phyloP scores from a whole-genome alignment of 371 early-diverging fungal species.

The Mortierella sp. region DNA sequence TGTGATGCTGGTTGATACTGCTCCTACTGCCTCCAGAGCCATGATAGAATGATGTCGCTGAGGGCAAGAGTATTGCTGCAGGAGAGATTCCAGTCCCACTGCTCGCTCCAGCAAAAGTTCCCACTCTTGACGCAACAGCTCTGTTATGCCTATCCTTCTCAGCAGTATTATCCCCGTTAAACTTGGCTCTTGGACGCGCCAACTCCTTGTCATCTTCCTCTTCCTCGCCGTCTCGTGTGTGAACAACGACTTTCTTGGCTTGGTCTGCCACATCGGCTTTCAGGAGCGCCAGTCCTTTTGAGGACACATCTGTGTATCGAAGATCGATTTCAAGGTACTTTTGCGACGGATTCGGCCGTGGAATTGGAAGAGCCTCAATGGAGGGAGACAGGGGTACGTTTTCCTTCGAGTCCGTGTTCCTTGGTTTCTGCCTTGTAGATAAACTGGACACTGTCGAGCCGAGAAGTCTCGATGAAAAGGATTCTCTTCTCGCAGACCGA shows the following conservation, averaged over 20 bases:
- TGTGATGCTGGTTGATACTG: no score
- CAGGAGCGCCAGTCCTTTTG: constrained; percentile 20
- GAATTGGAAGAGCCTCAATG: not conserved
- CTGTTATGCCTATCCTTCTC: constrained; percentile 12
- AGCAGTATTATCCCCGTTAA: not conserved
- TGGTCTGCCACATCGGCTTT: constrained; percentile 1
- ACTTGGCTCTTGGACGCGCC: constrained; percentile 1
- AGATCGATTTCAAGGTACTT: constrained; percentile 49
- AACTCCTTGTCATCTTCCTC: constrained; percentile 19
- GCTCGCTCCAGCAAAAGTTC: not conserved
- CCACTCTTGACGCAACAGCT: not conserved
- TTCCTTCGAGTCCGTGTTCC: not conserved
- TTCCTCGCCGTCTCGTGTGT: constrained; percentile 30
- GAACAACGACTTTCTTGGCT: constrained; percentile 38
- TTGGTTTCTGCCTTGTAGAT: not conserved
- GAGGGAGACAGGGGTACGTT: not conserved
- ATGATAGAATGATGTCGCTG: not conserved
- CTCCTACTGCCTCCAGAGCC: not conserved
- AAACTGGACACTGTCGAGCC: not conserved
- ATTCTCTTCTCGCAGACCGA: not conserved
- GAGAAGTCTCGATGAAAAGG: constrained; percentile 15
- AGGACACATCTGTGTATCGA: constrained; percentile 43
- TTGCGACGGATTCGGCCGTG: constrained; percentile 7
- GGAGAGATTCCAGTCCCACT: not conserved
- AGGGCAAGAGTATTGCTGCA: no score